Conservation (phyloP, 2,329 filamentous ascomycete species). For the Tolypocladium guangdongense region DNA sequence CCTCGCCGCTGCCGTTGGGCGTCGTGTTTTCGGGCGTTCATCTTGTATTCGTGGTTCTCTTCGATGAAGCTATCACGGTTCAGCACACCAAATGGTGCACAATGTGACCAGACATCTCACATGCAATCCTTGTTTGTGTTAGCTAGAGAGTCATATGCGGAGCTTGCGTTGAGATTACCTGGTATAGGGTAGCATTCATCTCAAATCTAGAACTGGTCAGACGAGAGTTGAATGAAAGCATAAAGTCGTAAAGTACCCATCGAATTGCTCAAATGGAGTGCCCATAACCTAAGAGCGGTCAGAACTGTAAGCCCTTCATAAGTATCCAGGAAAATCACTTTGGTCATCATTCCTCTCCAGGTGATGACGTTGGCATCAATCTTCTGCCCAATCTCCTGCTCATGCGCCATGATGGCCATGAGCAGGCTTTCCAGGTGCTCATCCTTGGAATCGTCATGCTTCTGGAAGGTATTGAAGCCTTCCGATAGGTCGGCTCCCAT, state of each 20-base stretch:
- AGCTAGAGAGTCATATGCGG: constrained; percentile 7
- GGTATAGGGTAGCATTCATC: constrained; percentile 88
- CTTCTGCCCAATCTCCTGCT: constrained; percentile 54
- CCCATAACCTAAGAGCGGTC: constrained; percentile 61
- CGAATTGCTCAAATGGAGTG: constrained; percentile 68
- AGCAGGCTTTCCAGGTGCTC: constrained; percentile 82
- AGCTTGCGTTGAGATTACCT: constrained; percentile 45
- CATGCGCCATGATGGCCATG: constrained; percentile 61
- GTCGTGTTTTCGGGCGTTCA: constrained; percentile 49
- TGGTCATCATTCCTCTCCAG: constrained; percentile 98
- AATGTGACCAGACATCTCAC: constrained; percentile 23
- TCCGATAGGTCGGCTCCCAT: constrained; percentile 63
- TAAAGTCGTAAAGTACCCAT: constrained; percentile 42
- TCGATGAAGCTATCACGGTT: constrained; percentile 64
- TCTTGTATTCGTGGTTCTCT: constrained; percentile 70
- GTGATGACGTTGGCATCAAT: constrained; percentile 75
- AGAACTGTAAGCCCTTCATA: neutral
- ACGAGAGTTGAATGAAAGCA: neutral
- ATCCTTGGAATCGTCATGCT: constrained; percentile 71
- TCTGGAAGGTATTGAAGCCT: constrained; percentile 74
- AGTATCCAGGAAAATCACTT: constrained; percentile 40
- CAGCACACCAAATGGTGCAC: neutral
- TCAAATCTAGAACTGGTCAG: constrained; percentile 53
- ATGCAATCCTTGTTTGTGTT: constrained; percentile 35
- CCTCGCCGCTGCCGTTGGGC: constrained; percentile 17